Evolutionary conservation across 2,329 filamentous ascomycete species (phyloP).

Genomic region (Xylaria sp.): DNA sequence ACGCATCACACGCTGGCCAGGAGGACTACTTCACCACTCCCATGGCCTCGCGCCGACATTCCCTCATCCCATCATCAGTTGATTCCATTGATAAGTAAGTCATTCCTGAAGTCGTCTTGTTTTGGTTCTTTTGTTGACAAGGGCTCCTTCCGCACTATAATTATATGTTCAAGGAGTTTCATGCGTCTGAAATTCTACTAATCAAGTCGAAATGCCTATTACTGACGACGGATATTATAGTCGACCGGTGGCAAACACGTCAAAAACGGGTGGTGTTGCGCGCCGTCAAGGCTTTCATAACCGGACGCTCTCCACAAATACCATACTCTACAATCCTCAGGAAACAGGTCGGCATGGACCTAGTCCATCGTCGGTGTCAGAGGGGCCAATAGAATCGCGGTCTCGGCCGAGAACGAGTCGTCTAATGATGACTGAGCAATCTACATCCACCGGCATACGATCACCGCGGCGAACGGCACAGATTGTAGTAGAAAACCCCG

Average conservation of each 20-base stretch:
- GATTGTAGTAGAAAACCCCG: constrained; percentile 49
- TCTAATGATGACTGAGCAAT: constrained; percentile 45
- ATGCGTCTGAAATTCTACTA: not conserved
- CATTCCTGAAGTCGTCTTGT: not conserved
- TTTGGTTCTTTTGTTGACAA: not conserved
- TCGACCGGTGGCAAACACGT: constrained; percentile 41
- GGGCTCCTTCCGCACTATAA: not conserved
- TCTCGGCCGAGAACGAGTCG: constrained; percentile 48
- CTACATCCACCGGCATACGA: constrained; percentile 46
- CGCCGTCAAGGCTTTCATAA: constrained; percentile 59
- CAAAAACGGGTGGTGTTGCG: constrained; percentile 38
- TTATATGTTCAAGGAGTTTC: not conserved
- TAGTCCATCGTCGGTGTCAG: constrained; percentile 52
- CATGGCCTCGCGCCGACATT: constrained; percentile 48
- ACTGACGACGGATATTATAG: not conserved
- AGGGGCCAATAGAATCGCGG: constrained; percentile 40
- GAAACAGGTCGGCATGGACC: constrained; percentile 44
- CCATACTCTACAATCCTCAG: constrained; percentile 81
- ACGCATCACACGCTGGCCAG: constrained; percentile 35
- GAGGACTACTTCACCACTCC: constrained; percentile 63
- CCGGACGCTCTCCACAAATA: constrained; percentile 79
- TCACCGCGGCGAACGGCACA: constrained; percentile 53
- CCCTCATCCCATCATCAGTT: constrained; percentile 41
- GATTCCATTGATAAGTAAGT: constrained; percentile 34
- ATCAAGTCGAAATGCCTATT: not conserved